Conservation (phyloP, 208 protist species). For the Leishmania aethiopica region DNA sequence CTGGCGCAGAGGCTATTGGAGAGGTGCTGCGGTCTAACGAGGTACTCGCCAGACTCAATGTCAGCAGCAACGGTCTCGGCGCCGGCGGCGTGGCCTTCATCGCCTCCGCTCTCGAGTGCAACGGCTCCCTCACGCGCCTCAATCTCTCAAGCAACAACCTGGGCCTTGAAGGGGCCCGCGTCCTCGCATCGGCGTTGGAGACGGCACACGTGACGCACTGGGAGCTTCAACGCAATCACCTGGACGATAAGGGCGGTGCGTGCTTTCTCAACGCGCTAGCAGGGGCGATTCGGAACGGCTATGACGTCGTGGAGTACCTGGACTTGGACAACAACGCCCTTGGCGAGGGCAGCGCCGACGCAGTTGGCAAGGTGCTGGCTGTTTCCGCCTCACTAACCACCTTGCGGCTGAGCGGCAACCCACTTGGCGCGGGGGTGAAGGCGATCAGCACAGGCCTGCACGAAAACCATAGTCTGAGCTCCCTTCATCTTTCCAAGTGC, state of each 20-base stretch:
- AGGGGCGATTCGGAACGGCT: slow-evolving; percentile 55
- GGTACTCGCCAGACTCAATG: slow-evolving; percentile 83
- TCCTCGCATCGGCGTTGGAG: slow-evolving; percentile 70
- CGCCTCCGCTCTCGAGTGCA: slow-evolving; percentile 61
- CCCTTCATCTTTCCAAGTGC: slow-evolving; percentile 59
- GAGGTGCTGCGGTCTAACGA: slow-evolving; percentile 77
- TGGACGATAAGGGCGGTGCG: slow-evolving; percentile 73
- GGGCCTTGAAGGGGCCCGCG: slow-evolving; percentile 62
- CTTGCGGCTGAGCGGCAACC: slow-evolving; percentile 67
- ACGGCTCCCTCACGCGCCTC: slow-evolving; percentile 78
- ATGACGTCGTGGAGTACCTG: slow-evolving; percentile 61
- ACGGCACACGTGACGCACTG: slow-evolving; percentile 53
- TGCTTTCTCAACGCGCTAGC: slow-evolving; percentile 64
- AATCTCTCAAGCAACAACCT: slow-evolving; percentile 90
- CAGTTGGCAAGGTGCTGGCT: slow-evolving; percentile 52
- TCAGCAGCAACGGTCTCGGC: slow-evolving; percentile 91
- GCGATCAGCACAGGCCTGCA: slow-evolving; percentile 66
- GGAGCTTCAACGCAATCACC: slow-evolving; percentile 69
- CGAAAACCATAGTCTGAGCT: slow-evolving; percentile 70
- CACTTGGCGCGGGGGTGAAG: slow-evolving; percentile 47
- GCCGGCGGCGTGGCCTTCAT: slow-evolving; percentile 68
- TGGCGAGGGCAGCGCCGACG: slow-evolving; percentile 49
- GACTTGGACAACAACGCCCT: slow-evolving; percentile 80
- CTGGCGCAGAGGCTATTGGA: slow-evolving; percentile 81
- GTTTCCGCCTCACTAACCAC: slow-evolving; percentile 44